Percentiles rank a stretch among this genome's conserved stretches.
Conservation (phyloP, 805 yeast genomes). For the Lipomyces spencermartinsiae region DNA sequence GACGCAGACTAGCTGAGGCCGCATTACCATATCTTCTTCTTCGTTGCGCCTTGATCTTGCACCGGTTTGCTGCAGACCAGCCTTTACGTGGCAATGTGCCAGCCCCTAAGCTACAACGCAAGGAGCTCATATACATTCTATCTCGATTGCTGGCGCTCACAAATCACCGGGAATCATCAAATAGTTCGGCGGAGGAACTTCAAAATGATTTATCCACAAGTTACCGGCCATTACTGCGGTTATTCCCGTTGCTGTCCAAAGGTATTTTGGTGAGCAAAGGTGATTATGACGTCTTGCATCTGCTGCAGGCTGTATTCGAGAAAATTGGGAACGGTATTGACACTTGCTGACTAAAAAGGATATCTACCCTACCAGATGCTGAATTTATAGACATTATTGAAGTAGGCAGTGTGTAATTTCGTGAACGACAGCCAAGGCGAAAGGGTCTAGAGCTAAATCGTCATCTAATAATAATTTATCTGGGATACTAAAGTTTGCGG, state of each 20-base stretch:
- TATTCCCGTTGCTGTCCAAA: slow-evolving; percentile 36
- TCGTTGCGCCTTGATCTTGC: slow-evolving; percentile 65
- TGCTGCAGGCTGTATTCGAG: slow-evolving; percentile 35
- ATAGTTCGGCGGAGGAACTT: slow-evolving; percentile 8
- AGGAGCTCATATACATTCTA: slow-evolving; percentile 57
- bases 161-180: slow-evolving; percentile 4
- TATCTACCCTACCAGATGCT: background rate
- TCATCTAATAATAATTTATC: background rate
- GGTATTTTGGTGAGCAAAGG: slow-evolving; percentile 35
- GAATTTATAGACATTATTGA: background rate
- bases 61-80: slow-evolving; percentile 69
- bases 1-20: slow-evolving; percentile 39
- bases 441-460: background rate
- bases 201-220: slow-evolving; percentile 8
- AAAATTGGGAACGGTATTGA: slow-evolving; percentile 29
- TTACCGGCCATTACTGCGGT: slow-evolving; percentile 31
- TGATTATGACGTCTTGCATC: slow-evolving; percentile 28
- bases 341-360: background rate
- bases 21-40: slow-evolving; percentile 59
- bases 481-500: background rate
- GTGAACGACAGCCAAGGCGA: background rate
- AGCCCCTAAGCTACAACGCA: slow-evolving; percentile 65
- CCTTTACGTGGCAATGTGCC: slow-evolving; percentile 68
- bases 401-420: background rate
- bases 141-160: slow-evolving; percentile 27